Evolutionary conservation across 1,284 basidiomycete species (phyloP), one percentile per base, ranked within the genome.

Genomic region (Sphaerobolus stellatus): DNA sequence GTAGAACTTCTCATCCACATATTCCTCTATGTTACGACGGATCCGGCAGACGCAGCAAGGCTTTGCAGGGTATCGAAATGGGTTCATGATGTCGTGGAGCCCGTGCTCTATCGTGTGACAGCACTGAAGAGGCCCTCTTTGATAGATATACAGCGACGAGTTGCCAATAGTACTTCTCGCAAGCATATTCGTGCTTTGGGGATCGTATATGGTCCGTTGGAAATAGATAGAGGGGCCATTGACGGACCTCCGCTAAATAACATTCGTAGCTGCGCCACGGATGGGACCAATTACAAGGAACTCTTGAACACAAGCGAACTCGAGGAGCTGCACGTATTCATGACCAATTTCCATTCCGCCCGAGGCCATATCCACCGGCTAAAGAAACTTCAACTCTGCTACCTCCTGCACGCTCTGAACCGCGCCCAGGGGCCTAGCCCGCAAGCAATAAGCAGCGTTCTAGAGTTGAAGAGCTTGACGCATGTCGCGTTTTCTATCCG

Each of bases 61-160:
- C 5, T 52, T 18, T 52, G 51, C 43, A 25, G 27, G 33, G 51
- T 52, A 18, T 52, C 41, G 27, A n/a, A 27, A 33, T 52, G 51
- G 43, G n/a, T 52, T 18, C 27, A 33, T 30, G 51, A 52, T 31
- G 11, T 34, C 5, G 51, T 52, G 29, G 24, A 52, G 34, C 28
- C 43, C n/a, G 46, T 52, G 33, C 31, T 52, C 5, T 52, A 52
- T 33, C 40, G 27, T 14, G 51, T 52, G 13, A 29, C 20, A 4
- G 14, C 13, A 20, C 30, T 48, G 29, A 48, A 48, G 6, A 20
- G 28, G 13, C 14, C 24, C 13, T 44, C 25, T 11, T 29, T n/a
- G 8, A 33, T n/a, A 33, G 41, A 52, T 3, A 40, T 29, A 24
- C 18, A 22, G n/a, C 44, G 20, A 36, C 40, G 14, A 13, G 22